These are phyloP conservation scores for Alnus rubra DNA, from an alignment of 306 rosid genomes.

Conservation along the genomic window DNA sequence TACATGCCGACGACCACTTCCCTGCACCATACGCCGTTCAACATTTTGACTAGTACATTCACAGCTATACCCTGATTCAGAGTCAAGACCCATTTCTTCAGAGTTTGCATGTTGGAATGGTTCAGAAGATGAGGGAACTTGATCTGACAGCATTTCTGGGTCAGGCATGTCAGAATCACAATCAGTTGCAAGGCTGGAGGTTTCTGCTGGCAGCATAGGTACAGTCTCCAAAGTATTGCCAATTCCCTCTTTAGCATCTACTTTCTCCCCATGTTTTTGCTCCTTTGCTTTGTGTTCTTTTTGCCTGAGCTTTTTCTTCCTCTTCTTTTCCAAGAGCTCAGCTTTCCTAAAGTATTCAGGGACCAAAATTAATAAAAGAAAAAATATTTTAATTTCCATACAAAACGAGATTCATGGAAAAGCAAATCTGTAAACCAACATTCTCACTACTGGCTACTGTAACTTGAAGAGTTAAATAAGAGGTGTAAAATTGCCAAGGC, in stretches of 20 bases:
- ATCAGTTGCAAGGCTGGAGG: slow-evolving; percentile 40
- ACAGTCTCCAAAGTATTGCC: slow-evolving; percentile 34
- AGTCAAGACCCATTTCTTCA: slow-evolving; percentile 38
- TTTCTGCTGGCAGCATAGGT: slow-evolving; percentile 39
- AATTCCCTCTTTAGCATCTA: slow-evolving; percentile 35
- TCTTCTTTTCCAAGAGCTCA: slow-evolving; percentile 67
- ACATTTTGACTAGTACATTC: slow-evolving; percentile 42
- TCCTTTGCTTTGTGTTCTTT: slow-evolving; percentile 71
- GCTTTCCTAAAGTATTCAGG: slow-evolving; percentile 54
- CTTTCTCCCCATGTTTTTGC: slow-evolving; percentile 42
- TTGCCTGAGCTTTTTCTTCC: slow-evolving; percentile 77
- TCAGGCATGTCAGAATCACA: slow-evolving; percentile 34
- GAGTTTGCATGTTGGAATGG: slow-evolving; percentile 36
- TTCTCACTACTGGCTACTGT: neutral
- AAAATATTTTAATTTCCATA: slow-evolving; percentile 5
- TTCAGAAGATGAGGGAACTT: slow-evolving; percentile 30
- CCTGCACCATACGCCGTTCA: slow-evolving; percentile 41
- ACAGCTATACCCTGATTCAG: slow-evolving; percentile 29
- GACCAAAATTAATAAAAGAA: slow-evolving; percentile 24
- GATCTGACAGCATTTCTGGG: slow-evolving; percentile 37
- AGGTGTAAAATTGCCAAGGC: neutral
- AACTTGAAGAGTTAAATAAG: neutral
- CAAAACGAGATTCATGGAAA: slow-evolving; percentile 20
- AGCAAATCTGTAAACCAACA: neutral
- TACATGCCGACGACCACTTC: slow-evolving; percentile 30